Evolutionary conservation across 2,329 filamentous ascomycete genomes (phyloP), one percentile per base, ranked within the genome.

Genomic region (Sporothrix protearum): DNA sequence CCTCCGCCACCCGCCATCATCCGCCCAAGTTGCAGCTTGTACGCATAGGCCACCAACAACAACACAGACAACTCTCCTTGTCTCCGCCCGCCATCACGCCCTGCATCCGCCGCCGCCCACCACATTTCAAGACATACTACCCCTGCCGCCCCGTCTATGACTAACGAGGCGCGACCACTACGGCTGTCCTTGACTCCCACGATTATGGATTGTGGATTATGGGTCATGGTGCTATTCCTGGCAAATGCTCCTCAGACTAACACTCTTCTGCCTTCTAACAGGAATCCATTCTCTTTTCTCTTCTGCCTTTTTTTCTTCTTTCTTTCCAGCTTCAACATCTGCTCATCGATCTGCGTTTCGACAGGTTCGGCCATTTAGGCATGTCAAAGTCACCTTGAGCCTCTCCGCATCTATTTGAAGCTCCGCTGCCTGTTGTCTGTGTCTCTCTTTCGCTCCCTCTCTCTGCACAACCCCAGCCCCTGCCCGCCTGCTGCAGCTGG

Each of bases 31-130:
- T 33, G 53, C 28, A n/a, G n/a, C n/a, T n/a, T n/a, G n/a, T n/a
- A n/a, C n/a, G n/a, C n/a, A n/a, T n/a, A n/a, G n/a, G n/a, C n/a
- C n/a, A 22, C 59, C 33, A 28, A 36, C n/a, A 28, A 33, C 36
- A 42, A 42, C 3, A 45, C 42, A 12, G 36, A 16, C 57, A 6
- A 22, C 42, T n/a, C 14, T 25, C 66, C 45, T 28, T 47, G 61
- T 49, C 42, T 51, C 64, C 63, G 28, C 64, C 45, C 42, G 45
- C 57, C 45, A 47, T 55, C 51, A 19, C 51, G 47, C 47, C 47
- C 66, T 68, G 66, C 33, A 67, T 51, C 67, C 67, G 67, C 67
- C 67, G 39, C 68, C 68, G 51, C 39, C 53, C 22, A 14, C 16
- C 25, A 47, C 39, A 53, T 9, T 28, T 14, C 49, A 53, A 14